Conservation (phyloP, 1,139 yeast genomes). For the Geotrichum cucujoidarum region DNA sequence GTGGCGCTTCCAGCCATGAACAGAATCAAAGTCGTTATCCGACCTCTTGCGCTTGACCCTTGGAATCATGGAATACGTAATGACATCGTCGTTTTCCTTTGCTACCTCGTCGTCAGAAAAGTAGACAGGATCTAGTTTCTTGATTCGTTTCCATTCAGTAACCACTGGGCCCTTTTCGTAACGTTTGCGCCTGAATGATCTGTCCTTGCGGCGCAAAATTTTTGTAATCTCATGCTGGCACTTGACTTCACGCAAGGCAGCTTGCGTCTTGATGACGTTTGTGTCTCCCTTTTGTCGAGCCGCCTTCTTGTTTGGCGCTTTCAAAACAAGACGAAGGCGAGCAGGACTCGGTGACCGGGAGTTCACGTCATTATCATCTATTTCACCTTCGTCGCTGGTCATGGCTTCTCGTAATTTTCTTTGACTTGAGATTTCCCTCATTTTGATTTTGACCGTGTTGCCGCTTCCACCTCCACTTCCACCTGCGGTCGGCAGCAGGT, state of each 20-base stretch:
- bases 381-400: slow-evolving; percentile 1
- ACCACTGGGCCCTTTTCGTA: slow-evolving; percentile 27
- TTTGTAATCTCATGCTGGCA: slow-evolving; percentile 26
- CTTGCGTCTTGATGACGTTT: slow-evolving; percentile 1
- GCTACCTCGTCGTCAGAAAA: slow-evolving; percentile 32
- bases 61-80: neutral
- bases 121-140: slow-evolving; percentile 33
- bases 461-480: slow-evolving; percentile 5
- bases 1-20: neutral
- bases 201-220: slow-evolving; percentile 26
- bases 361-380: neutral
- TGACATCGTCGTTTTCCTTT: slow-evolving; percentile 7
- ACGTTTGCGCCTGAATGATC: slow-evolving; percentile 26
- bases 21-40: neutral
- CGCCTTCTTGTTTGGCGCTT: slow-evolving; percentile 4
- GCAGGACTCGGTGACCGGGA: slow-evolving; percentile 6
- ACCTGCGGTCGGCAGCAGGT: slow-evolving; percentile 4
- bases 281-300: neutral
- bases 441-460: slow-evolving; percentile 10
- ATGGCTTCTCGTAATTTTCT: neutral
- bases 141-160: slow-evolving; percentile 31
- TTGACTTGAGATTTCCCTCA: slow-evolving; percentile 5
- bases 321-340: slow-evolving; percentile 9
- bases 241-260: slow-evolving; percentile 8
- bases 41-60: neutral